Base-by-base conservation (phyloP, 208 protist species). In the Lotmaria passim region DNA sequence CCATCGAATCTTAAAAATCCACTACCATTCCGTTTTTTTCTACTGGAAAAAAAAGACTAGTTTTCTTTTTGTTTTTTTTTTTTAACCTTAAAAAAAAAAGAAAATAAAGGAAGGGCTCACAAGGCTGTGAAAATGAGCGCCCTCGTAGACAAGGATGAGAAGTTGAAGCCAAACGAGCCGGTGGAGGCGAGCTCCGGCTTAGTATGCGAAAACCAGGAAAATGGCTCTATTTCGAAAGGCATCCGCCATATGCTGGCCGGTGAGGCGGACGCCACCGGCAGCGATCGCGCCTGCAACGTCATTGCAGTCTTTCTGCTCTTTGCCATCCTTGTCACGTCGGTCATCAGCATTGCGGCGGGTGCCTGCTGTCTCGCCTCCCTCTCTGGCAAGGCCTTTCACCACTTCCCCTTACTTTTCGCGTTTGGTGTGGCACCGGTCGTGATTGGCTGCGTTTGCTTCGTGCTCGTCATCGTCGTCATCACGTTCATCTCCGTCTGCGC, bases 341-440 rank as follows among this genome's bases (percentile, higher is more conserved):
- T 87, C 58, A 66, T 85, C 48, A 74, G 77, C 64, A 80, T 86
- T 33, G 74, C 68, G 46, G 81, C 77, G 8, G 81, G 81, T 63
- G 81, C 81, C 23, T 82, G 67, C 55, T 78, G 60, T 55, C 64
- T 86, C n/a, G 73, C 76, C 36, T 83, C 76, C 0, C 56, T 86
- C 36, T 50, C 26, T 8, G 73, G 73, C 28, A 76, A 78, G 64
- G 30, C 65, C 19, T 86, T 86, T 61, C 46, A 79, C 19, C 71
- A 80, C 78, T 86, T 86, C 53, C 48, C 67, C 30, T 48, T 86
- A 7, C 73, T 86, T 46, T 77, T 74, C 55, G 64, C 48, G 26
- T 75, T 83, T 24, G 81, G 81, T 28, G 57, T 78, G 12, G 31
- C 57, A 43, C 68, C 81, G 21, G 65, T 85, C 24, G 60, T 81